A percentile compares a stretch with the other conserved stretches of the same genome.
Evolutionary conservation across 2,329 filamentous ascomycete species (phyloP).

Genomic region (Xylariaceae sp.): DNA sequence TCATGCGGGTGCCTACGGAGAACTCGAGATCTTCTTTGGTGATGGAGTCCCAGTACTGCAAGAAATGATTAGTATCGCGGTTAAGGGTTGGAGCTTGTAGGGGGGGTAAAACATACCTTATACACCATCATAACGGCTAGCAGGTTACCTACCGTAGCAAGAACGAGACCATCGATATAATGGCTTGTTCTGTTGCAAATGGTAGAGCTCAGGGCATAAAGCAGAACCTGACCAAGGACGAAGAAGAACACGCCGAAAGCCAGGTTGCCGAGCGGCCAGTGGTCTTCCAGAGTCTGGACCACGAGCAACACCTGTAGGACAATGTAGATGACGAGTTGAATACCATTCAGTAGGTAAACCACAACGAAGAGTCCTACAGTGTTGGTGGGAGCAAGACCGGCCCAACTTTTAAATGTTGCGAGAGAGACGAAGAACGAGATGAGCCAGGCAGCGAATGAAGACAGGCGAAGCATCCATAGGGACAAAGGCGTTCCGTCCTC

Average conservation of each 20-base stretch:
- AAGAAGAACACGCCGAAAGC: constrained; percentile 89
- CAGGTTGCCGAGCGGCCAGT: constrained; percentile 93
- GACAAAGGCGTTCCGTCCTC: constrained; percentile 93
- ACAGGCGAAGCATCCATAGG: constrained; percentile 84
- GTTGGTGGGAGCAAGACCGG: constrained; percentile 77
- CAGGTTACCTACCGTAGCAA: constrained; percentile 90
- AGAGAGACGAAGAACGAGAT: constrained; percentile 85
- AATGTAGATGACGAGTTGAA: constrained; percentile 82
- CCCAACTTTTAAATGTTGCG: constrained; percentile 90
- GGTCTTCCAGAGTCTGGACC: constrained; percentile 83
- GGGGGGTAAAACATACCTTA: constrained; percentile 59
- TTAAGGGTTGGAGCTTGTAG: neutral
- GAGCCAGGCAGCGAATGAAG: constrained; percentile 76
- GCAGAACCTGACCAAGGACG: constrained; percentile 82
- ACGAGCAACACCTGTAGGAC: constrained; percentile 87
- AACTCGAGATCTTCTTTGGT: constrained; percentile 98
- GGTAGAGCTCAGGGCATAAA: constrained; percentile 83
- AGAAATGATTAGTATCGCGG: constrained; percentile 28
- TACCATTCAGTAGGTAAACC: constrained; percentile 84
- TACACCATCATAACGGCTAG: constrained; percentile 99
- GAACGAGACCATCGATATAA: constrained; percentile 91
- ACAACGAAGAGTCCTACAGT: constrained; percentile 89
- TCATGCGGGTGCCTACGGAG: constrained; percentile 89
- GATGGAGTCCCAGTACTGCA: constrained; percentile 97
- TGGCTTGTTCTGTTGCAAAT: constrained; percentile 85